phyloP scores from a whole-genome alignment of 495 filamentous ascomycete species.

The Neurospora tetraspora region DNA sequence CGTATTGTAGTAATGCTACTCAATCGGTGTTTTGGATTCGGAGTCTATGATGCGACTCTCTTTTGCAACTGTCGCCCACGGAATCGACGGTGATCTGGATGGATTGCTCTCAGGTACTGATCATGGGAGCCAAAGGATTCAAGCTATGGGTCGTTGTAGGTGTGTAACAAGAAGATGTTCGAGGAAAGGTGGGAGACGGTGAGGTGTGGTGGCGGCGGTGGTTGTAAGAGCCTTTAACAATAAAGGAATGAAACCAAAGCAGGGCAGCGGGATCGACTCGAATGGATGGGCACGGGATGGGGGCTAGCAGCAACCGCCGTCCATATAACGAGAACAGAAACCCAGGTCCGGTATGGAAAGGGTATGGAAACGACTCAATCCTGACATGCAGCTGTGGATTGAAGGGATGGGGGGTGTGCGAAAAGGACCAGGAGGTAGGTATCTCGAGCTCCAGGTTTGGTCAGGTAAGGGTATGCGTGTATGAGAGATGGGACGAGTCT shows the following conservation, averaged over 20 bases:
- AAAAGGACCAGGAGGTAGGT: neutral
- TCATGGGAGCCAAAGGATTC: slow-evolving; percentile 9
- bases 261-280: slow-evolving; percentile 20
- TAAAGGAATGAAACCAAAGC: slow-evolving; percentile 9
- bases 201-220: slow-evolving; percentile 7
- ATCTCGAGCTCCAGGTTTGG: slow-evolving; percentile 2
- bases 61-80: neutral
- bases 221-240: slow-evolving; percentile 5
- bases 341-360: neutral
- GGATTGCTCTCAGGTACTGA: neutral
- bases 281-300: slow-evolving; percentile 25
- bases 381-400: slow-evolving; percentile 8
- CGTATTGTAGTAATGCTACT: slow-evolving; percentile 6
- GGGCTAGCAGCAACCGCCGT: slow-evolving; percentile 11
- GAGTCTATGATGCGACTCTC: neutral
- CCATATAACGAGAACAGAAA: neutral
- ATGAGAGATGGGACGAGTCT: neutral
- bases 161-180: slow-evolving; percentile 42
- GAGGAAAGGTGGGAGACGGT: slow-evolving; percentile 23
- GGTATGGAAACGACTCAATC: slow-evolving; percentile 9
- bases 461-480: neutral
- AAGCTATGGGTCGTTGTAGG: slow-evolving; percentile 10
- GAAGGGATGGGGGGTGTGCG: slow-evolving; percentile 7
- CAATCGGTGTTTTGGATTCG: slow-evolving; percentile 23
- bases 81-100: neutral